phyloP scores from a whole-genome alignment of 305 asterid genomes.

The Fraxinus xanthoxyloides region DNA sequence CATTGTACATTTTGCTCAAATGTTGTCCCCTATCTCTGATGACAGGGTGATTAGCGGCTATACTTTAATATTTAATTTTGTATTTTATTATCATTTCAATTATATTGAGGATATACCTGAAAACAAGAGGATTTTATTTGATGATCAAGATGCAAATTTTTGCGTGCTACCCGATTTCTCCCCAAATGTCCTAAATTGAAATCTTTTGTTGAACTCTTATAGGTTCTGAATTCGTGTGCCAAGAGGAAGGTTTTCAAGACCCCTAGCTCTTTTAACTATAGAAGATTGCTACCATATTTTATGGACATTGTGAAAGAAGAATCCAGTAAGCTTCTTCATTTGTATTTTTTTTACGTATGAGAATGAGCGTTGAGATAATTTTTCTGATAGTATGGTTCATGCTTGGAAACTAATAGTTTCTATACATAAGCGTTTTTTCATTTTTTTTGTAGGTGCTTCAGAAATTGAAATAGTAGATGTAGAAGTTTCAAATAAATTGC shows the following conservation, averaged over 20 bases:
- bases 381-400: neutral
- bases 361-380: neutral
- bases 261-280: constrained; percentile 63
- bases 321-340: constrained; percentile 36
- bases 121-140: neutral
- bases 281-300: constrained; percentile 75
- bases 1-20: neutral
- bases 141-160: neutral
- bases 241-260: constrained; percentile 51
- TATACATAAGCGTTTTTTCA: neutral
- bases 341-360: neutral
- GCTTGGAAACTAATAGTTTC: neutral
- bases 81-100: neutral
- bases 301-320: constrained; percentile 44
- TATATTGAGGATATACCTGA: neutral
- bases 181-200: neutral
- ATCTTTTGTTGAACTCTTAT: neutral
- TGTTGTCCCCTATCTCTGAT: neutral
- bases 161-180: neutral
- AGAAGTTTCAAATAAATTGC: constrained; percentile 18
- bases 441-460: constrained; percentile 34
- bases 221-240: constrained; percentile 37
- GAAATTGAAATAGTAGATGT: constrained; percentile 37
- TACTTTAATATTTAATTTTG: neutral
- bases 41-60: neutral